Conservation (phyloP, 768 basidiomycete genomes). For the Amanita rubescens region DNA sequence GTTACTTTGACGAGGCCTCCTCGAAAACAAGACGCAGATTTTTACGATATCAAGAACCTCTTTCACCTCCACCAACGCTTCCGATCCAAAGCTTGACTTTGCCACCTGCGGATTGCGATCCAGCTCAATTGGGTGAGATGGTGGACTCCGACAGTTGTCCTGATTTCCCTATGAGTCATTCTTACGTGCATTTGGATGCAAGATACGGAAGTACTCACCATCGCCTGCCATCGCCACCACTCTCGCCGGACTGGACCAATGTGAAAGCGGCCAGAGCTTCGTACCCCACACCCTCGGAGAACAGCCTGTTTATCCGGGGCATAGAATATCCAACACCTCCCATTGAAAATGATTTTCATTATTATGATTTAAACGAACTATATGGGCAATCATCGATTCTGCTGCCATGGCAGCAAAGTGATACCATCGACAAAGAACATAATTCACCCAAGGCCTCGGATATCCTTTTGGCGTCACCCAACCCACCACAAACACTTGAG, state of each 20-base stretch:
- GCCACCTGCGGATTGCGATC: slow-evolving; percentile 26
- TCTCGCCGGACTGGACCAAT: slow-evolving; percentile 26
- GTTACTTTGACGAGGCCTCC: slow-evolving; percentile 20
- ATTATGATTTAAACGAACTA: too few relatives aligned
- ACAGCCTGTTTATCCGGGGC: slow-evolving; percentile 10
- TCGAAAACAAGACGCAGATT: slow-evolving; percentile 24
- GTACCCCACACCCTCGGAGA: slow-evolving; percentile 8
- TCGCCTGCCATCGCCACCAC: slow-evolving; percentile 22
- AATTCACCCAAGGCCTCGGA: neutral
- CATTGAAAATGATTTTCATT: neutral
- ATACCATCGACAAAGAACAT: neutral
- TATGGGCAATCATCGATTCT: neutral
- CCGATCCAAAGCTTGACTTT: slow-evolving; percentile 28
- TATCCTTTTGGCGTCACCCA: neutral
- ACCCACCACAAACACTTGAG: neutral
- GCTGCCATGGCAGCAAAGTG: neutral
- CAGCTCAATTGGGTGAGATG: slow-evolving; percentile 1
- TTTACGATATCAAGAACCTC: slow-evolving; percentile 20
- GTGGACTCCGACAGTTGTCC: neutral
- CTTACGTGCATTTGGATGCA: slow-evolving; percentile 4
- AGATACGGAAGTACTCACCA: slow-evolving; percentile 11
- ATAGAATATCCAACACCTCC: neutral
- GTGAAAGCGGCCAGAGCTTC: slow-evolving; percentile 4
- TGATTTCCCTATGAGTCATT: neutral
- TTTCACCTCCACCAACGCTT: slow-evolving; percentile 37